Base-by-base conservation (phyloP, 495 filamentous ascomycete genomes). In the Penicillium macrosclerotiorum region DNA sequence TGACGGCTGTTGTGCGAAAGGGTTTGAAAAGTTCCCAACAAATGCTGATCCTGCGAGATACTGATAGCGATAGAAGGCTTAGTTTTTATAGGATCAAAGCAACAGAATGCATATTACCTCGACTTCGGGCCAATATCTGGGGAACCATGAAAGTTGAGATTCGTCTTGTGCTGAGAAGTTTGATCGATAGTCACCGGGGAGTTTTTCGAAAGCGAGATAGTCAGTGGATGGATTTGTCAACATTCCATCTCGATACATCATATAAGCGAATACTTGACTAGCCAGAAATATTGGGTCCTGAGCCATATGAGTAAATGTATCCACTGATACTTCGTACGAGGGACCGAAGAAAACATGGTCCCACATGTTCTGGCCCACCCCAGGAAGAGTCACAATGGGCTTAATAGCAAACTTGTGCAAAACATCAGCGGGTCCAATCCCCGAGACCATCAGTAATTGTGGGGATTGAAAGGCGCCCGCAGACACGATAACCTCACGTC, bases 121-220 rank as follows among this genome's bases (percentile, higher is more conserved):
- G n/a, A 80, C 48, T 17, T 83, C 78, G 0, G 80, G 81, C 80
- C 80, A 84, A 51, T 83, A 79, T 0, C 42, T 8, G 0, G 79
- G 71, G 37, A 76, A 77, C 29, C 38, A 38, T 13, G 51, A 46
- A 5, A 82, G 70, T 27, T 57, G 59, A 1, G 39, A n/a, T 12
- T 60, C 30, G 9, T 60, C 54, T 32, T 43, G 25, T 1, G 33
- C 14, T 3, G 55, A 63, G 12, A 70, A 51, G 1, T n/a, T 29
- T 0, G 49, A 35, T 22, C 64, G 57, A 1, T 48, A 35, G 5
- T 9, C 1, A 0, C 11, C 3, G n/a, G 69, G 65, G 29, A 70
- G 25, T 50, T 78, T 79, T 47, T 81, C 79, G 38, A 67, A 80
- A 0, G 65, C 73, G 1, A 79, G 36, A 37, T 64, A 74, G 32